These are phyloP conservation scores for Hysterium pulicare DNA, from an alignment of 2,329 filamentous ascomycete species.

Conservation along the genomic window DNA sequence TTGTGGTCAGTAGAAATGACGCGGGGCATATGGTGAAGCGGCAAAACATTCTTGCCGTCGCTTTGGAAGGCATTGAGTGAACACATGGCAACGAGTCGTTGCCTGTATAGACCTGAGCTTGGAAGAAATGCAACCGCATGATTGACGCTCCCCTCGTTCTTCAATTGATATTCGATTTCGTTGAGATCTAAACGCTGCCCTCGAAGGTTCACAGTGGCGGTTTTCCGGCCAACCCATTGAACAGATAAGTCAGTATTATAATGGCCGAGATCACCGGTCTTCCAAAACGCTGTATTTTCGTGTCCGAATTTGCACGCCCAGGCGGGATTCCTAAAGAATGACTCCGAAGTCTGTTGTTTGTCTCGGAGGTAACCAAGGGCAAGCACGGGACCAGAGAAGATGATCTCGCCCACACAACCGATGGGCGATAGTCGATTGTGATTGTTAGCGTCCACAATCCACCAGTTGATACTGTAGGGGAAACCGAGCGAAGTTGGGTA, in stretches of 20 bases:
- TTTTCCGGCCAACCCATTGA: constrained; percentile 9
- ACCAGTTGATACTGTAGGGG: too few species aligned
- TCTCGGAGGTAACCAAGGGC: constrained; percentile 13
- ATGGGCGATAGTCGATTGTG: constrained; percentile 12
- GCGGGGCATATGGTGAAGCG: too few species aligned
- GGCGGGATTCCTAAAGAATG: constrained; percentile 15
- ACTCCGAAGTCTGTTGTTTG: constrained; percentile 13
- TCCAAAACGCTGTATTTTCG: constrained; percentile 4
- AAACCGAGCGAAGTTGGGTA: too few species aligned
- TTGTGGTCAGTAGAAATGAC: too few species aligned
- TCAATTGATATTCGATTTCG: constrained; percentile 36
- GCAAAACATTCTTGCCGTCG: too few species aligned
- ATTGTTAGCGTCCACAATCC: constrained; percentile 22
- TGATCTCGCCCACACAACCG: constrained; percentile 43
- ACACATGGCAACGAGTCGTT: too few species aligned
- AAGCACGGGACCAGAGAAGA: constrained; percentile 52
- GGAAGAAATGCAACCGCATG: constrained; percentile 10
- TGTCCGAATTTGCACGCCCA: constrained; percentile 6
- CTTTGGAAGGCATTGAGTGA: too few species aligned
- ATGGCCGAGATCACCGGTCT: constrained; percentile 8
- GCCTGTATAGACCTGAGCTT: too few species aligned
- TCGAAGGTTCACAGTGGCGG: constrained; percentile 20
- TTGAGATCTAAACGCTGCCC: constrained; percentile 37
- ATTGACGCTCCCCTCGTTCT: constrained; percentile 6
- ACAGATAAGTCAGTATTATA: constrained; percentile 5